Conservation (phyloP, 768 basidiomycete genomes). For the Mycena capillaripes region DNA sequence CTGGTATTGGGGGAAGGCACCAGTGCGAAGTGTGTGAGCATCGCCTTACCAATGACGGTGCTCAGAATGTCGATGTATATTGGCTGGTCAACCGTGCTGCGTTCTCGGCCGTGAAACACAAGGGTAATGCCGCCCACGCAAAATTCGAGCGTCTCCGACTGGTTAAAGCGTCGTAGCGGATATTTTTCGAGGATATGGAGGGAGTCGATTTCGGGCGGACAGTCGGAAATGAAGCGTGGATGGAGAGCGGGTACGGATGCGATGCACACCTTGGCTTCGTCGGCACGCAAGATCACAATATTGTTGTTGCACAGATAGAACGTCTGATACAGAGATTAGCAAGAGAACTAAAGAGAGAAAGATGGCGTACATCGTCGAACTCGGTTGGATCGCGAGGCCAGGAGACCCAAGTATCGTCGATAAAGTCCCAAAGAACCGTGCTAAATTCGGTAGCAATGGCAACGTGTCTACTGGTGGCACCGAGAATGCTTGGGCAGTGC, state of each 20-base stretch:
- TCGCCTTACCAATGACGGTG: not conserved
- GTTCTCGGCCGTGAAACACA: conserved; percentile 31
- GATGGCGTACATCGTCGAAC: conserved; percentile 8
- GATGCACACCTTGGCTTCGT: not conserved
- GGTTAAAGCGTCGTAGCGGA: not conserved
- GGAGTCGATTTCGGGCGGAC: not conserved
- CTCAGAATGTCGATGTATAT: conserved; percentile 29
- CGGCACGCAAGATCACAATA: conserved; percentile 15
- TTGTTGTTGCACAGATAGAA: conserved; percentile 29
- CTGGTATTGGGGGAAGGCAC: not conserved
- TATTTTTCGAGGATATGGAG: not conserved
- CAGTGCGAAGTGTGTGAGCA: conserved; percentile 26
- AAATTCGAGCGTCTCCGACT: not conserved
- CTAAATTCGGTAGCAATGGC: not conserved
- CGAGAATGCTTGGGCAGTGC: not conserved
- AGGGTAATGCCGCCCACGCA: conserved; percentile 31
- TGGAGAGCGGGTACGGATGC: conserved; percentile 4
- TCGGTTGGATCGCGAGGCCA: conserved; percentile 9
- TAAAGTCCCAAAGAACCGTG: conserved; percentile 29
- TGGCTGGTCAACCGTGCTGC: conserved; percentile 3
- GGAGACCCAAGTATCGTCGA: conserved; percentile 26
- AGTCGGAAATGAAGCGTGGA: not conserved
- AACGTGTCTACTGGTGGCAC: conserved; percentile 26
- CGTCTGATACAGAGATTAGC: not conserved
- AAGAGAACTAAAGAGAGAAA: not conserved